Percentiles rank a stretch among this genome's conserved stretches.
These are phyloP conservation scores for Pleurotus citrinopileatus DNA, from an alignment of 768 basidiomycete genomes.

Conservation along the genomic window DNA sequence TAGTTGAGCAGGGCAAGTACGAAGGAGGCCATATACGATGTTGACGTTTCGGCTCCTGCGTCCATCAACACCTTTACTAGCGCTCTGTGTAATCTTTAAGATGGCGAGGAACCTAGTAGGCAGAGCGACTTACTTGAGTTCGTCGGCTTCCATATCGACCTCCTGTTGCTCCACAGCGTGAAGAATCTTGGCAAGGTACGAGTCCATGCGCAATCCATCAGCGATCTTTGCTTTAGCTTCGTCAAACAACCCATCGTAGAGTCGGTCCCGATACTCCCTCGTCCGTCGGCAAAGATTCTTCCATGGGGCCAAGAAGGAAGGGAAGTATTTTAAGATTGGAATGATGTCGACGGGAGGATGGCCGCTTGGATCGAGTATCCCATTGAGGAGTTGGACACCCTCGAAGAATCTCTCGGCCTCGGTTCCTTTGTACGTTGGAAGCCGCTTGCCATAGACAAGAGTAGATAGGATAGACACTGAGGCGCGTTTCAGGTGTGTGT, in stretches of 20 bases:
- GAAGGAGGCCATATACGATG: not conserved
- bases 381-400: not conserved
- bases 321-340: constrained; percentile 16
- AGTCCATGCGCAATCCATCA: not conserved
- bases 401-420: constrained; percentile 11
- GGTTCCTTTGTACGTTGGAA: constrained; percentile 7
- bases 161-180: not conserved
- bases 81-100: too few relatives aligned
- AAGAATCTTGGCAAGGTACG: not conserved
- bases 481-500: constrained; percentile 9
- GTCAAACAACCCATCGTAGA: constrained; percentile 4
- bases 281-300: constrained; percentile 8
- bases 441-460: constrained; percentile 13
- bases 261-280: not conserved
- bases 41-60: not conserved
- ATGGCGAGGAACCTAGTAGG: too few relatives aligned
- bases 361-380: constrained; percentile 3
- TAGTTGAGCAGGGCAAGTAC: not conserved
- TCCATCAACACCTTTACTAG: not conserved
- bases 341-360: constrained; percentile 16
- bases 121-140: not conserved
- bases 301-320: constrained; percentile 17
- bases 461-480: constrained; percentile 12
- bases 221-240: not conserved
- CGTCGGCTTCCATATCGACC: not conserved